phyloP scores from a whole-genome alignment of 1,139 yeast species.

The Pichia sp. region DNA sequence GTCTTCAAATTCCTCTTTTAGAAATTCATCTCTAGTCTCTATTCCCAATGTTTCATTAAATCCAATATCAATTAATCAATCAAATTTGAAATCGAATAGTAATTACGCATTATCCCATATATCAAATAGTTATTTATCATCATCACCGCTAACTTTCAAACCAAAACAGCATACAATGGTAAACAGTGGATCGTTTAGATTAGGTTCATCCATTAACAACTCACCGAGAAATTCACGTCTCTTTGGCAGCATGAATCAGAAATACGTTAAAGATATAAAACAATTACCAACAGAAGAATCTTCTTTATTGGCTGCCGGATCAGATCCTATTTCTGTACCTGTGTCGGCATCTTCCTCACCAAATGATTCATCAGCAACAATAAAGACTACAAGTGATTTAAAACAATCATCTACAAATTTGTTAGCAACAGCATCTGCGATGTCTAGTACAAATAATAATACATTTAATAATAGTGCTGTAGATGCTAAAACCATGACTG shows the following conservation, averaged over 20 bases:
- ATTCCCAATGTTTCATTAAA: conserved; percentile 8
- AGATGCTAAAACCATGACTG: background rate
- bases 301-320: background rate
- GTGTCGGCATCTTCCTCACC: conserved; percentile 3
- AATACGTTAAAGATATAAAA: background rate
- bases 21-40: conserved; percentile 5
- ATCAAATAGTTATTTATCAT: conserved; percentile 13
- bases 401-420: conserved; percentile 1
- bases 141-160: conserved; percentile 25
- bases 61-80: conserved; percentile 9
- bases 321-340: background rate
- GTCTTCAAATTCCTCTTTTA: conserved; percentile 9
- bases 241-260: conserved; percentile 20
- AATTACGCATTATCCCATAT: background rate
- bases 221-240: conserved; percentile 20
- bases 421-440: background rate
- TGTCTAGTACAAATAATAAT: background rate
- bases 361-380: background rate
- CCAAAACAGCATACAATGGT: conserved; percentile 19
- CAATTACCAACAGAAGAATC: conserved; percentile 7
- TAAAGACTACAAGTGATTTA: background rate
- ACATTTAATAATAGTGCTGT: background rate
- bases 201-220: conserved; percentile 20
- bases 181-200: conserved; percentile 21
- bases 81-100: conserved; percentile 7